A percentile compares a stretch with the other conserved stretches of the same genome.
phyloP scores from a whole-genome alignment of 257 asterid genomes.

The Rhazya stricta region DNA sequence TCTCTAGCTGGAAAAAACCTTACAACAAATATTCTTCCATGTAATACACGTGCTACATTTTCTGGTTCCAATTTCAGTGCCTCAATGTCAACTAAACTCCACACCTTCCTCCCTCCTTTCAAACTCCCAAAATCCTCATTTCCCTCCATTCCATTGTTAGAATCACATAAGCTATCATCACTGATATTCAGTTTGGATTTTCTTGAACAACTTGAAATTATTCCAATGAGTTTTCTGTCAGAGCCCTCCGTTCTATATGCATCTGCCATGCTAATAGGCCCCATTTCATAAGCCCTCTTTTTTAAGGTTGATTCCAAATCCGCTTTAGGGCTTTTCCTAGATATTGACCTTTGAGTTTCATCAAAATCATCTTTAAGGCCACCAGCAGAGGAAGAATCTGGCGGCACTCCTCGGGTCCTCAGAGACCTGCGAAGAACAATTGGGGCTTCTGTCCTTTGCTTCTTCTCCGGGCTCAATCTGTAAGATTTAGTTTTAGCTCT shows the following conservation, averaged over 20 bases:
- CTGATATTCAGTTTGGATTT: conserved; percentile 23
- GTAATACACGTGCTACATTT: conserved; percentile 67
- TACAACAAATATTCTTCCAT: conserved; percentile 61
- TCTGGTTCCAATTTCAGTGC: conserved; percentile 52
- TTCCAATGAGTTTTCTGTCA: conserved; percentile 32
- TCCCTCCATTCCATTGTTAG: neutral
- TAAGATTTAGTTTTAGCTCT: conserved; percentile 57
- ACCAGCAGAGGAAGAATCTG: conserved; percentile 57
- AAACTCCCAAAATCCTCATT: conserved; percentile 8
- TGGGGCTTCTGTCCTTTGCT: conserved; percentile 49
- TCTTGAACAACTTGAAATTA: conserved; percentile 28
- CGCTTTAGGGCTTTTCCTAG: conserved; percentile 12
- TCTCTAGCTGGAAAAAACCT: conserved; percentile 58
- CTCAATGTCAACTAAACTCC: conserved; percentile 45
- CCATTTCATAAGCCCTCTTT: conserved; percentile 29
- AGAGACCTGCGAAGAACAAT: conserved; percentile 79
- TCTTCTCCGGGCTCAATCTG: conserved; percentile 56
- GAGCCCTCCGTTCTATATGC: conserved; percentile 45
- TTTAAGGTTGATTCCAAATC: conserved; percentile 17
- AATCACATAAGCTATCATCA: conserved; percentile 4
- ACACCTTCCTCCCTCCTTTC: conserved; percentile 18
- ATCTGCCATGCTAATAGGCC: conserved; percentile 54
- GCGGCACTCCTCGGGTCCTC: conserved; percentile 78
- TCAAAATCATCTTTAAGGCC: conserved; percentile 54
- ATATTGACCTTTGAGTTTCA: conserved; percentile 12